These are phyloP conservation scores for Stagonosporopsis tanaceti DNA, from an alignment of 2,329 filamentous ascomycete species.

Conservation along the genomic window DNA sequence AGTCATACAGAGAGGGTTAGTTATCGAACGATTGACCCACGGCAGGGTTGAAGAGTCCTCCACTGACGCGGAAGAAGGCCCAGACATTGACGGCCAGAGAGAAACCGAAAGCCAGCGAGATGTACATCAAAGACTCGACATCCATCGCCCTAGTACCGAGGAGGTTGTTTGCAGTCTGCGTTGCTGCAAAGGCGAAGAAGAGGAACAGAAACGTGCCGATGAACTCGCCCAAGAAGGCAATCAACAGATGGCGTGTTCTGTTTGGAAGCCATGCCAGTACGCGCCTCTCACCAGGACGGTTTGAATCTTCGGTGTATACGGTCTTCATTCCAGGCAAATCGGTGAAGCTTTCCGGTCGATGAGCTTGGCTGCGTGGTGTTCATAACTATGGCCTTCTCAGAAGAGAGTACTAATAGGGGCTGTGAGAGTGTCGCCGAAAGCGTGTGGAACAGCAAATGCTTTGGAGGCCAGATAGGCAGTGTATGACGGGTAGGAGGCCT, in stretches of 20 bases:
- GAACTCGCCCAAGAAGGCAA: conserved; percentile 56
- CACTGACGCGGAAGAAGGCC: conserved; percentile 52
- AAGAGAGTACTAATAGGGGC: conserved; percentile 21
- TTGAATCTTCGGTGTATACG: conserved; percentile 43
- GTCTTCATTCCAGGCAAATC: conserved; percentile 51
- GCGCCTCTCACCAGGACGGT: conserved; percentile 48
- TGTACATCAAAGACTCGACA: conserved; percentile 43
- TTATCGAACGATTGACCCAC: conserved; percentile 49
- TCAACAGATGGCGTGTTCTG: conserved; percentile 52
- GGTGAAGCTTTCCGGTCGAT: conserved; percentile 45
- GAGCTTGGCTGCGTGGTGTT: conserved; percentile 40
- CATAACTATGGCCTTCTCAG: conserved; percentile 39
- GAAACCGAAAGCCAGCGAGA: conserved; percentile 49
- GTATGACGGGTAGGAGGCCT: conserved; percentile 14
- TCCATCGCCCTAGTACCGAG: conserved; percentile 35
- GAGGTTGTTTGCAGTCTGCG: conserved; percentile 49
- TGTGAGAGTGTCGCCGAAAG: conserved; percentile 25
- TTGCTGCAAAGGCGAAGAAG: conserved; percentile 51
- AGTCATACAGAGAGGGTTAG: neutral
- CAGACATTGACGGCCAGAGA: conserved; percentile 51
- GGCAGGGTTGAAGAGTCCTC: conserved; percentile 52
- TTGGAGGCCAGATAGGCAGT: conserved; percentile 25
- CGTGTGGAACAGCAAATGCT: conserved; percentile 34
- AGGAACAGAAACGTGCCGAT: conserved; percentile 52
- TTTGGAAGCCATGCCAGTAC: conserved; percentile 56